Evolutionary conservation across 2,329 filamentous ascomycete species (phyloP), one percentile per base, ranked within the genome.

Genomic region (Epichloe hybrida): DNA sequence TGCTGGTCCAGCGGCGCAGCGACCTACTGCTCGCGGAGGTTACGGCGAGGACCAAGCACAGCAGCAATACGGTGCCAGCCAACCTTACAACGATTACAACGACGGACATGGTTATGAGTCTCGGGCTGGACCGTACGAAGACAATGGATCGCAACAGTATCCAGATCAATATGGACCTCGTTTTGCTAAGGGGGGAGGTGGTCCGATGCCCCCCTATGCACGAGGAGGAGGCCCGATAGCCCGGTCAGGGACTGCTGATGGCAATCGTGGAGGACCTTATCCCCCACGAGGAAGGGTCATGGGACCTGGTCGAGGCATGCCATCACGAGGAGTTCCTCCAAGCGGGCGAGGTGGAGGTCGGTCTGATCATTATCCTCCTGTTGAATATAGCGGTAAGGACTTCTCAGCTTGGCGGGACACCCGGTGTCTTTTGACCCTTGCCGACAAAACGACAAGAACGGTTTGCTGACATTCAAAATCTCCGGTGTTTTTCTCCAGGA

Each of bases 41-140:
- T 60, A 60, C 45, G 59, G 57, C 52, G 58, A 59, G 23, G 60
- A 55, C 17, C 60, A 59, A n/a, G 58, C 58, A 50, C 48, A 38
- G 11, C 68, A 68, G 49, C 66, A 67, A 35, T 66, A 66, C 56
- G 63, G 61, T 52, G 56, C 59, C 50, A 62, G 61, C 13, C 66
- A 69, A 51, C 66, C 74, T 51, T 72, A 75, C 52, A 67, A 74
- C 49, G 66, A 69, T 47, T 72, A 74, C 51, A 67, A 72, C 49
- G 68, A 73, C 46, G 69, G 68, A 13, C 70, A 76, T 53, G 70
- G 64, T 46, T 69, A 73, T 53, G 72, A 70, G 21, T 68, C 71
- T 45, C 71, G 72, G 17, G 66, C 69, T 27, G 69, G 70, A 53
- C 67, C 65, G 21, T 69, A 70, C 44, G 66, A 65, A 20, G 35